Base-by-base conservation (phyloP, 2,329 filamentous ascomycete species). In the Colletotrichum ledebouriae region DNA sequence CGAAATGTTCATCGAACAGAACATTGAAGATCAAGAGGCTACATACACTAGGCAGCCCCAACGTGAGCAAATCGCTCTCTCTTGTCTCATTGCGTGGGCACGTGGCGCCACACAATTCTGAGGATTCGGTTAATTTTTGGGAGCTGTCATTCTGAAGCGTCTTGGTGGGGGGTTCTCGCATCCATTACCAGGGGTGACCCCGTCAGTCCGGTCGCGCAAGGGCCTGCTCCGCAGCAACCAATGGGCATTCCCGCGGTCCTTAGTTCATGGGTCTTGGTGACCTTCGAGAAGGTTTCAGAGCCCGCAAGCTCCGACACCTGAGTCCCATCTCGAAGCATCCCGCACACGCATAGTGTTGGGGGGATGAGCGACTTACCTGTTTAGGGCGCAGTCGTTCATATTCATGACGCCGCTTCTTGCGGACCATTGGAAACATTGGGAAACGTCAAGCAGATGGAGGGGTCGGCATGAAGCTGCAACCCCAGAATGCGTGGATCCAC, bases 261-360 rank as follows among this genome's bases (percentile, higher is more conserved):
- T 44, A 46, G 65, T 63, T 60, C 69, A 37, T 66, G 67, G 66
- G 29, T 57, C 66, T 57, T 63, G 47, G 47, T 59, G 49, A 47
- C 56, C 64, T 71, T 71, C 70, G 63, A 71, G 70, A 71, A 71
- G 70, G 70, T 71, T 71, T 71, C 70, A 71, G 67, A 59, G 34
- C 68, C 68, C 42, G 50, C 52, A 57, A 22, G 15, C 60, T 69
- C 60, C 59, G 55, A 56, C 42, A 56, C 39, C 34, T 55, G 42
- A 29, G 49, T 39, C 46, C 59, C 60, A 60, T 69, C 37, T 42
- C 46, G 46, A 55, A 44, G 50, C 65, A 69, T 65, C 60, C 61
- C 25, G 50, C 69, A 70, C 62, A 22, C 25, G 50, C 69, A 69
- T 66, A 44, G 65, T 57, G 55, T 70, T 69, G 60, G 25, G 25